phyloP scores from a whole-genome alignment of 129 eudicot genomes.

The Gnaphalium uliginosum region DNA sequence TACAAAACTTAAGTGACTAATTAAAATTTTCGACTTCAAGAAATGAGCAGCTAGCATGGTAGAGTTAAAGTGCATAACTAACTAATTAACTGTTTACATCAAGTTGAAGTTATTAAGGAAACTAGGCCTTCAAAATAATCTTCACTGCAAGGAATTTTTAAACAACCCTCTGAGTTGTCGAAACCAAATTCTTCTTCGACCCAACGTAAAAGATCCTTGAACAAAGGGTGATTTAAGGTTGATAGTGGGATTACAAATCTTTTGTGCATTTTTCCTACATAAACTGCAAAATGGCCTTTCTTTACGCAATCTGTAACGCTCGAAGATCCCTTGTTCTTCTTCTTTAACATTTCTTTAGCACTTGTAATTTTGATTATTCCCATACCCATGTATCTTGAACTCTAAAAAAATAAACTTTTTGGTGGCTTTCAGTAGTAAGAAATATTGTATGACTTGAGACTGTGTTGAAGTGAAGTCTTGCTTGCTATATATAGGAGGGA shows the following conservation, averaged over 20 bases:
- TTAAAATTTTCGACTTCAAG: background rate
- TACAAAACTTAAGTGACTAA: background rate
- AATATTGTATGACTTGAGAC: conserved; percentile 1
- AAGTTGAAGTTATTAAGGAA: conserved; percentile 25
- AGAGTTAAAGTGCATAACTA: background rate
- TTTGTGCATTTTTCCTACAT: conserved; percentile 42
- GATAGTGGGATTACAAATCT: conserved; percentile 41
- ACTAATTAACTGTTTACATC: background rate
- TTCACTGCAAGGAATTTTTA: conserved; percentile 40
- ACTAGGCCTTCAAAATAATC: conserved; percentile 40
- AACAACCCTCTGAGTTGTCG: conserved; percentile 35
- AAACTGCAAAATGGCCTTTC: conserved; percentile 48
- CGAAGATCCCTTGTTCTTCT: conserved; percentile 26
- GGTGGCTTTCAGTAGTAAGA: background rate
- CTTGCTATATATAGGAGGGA: conserved; percentile 21
- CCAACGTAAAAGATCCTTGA: conserved; percentile 40
- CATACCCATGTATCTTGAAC: conserved; percentile 39
- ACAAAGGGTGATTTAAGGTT: conserved; percentile 39
- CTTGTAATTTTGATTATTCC: conserved; percentile 32
- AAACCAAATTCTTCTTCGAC: conserved; percentile 48
- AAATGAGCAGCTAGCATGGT: background rate
- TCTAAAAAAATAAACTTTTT: background rate
- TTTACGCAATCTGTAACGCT: conserved; percentile 27
- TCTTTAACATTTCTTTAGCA: conserved; percentile 46
- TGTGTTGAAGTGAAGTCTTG: conserved; percentile 5